phyloP scores from a whole-genome alignment of 2,329 filamentous ascomycete genomes.

The Reticulascus tulasneorum region DNA sequence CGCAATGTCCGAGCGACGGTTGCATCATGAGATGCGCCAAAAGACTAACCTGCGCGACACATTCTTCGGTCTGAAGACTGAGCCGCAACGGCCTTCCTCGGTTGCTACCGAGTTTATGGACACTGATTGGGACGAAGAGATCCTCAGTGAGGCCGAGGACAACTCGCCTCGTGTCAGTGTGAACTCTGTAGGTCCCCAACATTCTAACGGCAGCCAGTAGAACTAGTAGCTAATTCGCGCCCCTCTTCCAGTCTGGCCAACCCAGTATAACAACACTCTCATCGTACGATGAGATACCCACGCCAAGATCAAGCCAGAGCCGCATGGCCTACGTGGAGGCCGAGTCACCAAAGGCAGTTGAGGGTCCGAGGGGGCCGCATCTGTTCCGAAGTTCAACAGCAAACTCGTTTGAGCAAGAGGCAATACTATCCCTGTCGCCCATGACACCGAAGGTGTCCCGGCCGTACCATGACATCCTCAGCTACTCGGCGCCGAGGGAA shows the following conservation, averaged over 20 bases:
- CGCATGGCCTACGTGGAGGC: constrained; percentile 58
- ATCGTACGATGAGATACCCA: constrained; percentile 78
- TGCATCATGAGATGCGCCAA: constrained; percentile 49
- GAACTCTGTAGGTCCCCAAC: constrained; percentile 59
- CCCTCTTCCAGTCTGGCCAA: constrained; percentile 42
- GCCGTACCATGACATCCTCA: constrained; percentile 12
- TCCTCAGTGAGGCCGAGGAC: constrained; percentile 56
- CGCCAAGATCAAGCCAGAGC: constrained; percentile 64
- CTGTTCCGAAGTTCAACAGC: constrained; percentile 72
- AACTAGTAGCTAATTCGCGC: constrained; percentile 12
- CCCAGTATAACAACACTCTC: constrained; percentile 83
- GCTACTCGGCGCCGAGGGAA: constrained; percentile 10
- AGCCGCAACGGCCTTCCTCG: constrained; percentile 59
- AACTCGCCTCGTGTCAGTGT: constrained; percentile 65
- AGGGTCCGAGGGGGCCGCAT: constrained; percentile 82
- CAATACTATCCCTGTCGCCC: constrained; percentile 66
- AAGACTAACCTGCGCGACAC: constrained; percentile 48
- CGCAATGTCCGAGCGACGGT: constrained; percentile 29
- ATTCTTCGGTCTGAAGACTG: constrained; percentile 56
- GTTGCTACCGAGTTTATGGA: constrained; percentile 75
- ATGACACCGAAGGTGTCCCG: constrained; percentile 62
- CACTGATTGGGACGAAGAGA: constrained; percentile 66
- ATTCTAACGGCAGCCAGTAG: neutral
- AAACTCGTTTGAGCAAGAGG: constrained; percentile 43
- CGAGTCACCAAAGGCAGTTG: constrained; percentile 59